Evolutionary conservation across 208 protist genomes (phyloP).

Genomic region (Leishmania tropica): DNA sequence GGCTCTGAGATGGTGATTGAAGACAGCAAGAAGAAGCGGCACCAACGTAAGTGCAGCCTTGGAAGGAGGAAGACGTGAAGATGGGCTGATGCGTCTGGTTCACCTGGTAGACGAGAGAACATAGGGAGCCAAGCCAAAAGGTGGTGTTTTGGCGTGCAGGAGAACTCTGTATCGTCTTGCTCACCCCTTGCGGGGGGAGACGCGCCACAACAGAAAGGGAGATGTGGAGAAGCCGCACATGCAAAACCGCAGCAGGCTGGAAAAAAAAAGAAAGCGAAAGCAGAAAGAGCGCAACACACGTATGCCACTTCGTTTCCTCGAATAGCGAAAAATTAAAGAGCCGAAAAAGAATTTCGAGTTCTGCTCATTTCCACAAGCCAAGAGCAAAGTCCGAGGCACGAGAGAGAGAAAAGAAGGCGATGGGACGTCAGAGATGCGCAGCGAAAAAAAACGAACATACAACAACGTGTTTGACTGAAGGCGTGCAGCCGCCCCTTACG

Average conservation of each 20-base stretch:
- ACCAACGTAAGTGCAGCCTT: not conserved
- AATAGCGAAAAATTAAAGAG: not conserved
- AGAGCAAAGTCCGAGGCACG: not conserved
- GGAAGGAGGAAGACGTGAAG: not conserved
- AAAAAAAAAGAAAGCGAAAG: not conserved
- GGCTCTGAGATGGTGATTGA: no score
- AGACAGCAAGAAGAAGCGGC: not conserved
- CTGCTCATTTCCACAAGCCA: not conserved
- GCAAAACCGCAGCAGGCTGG: not conserved
- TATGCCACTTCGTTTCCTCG: not conserved
- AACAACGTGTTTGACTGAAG: not conserved
- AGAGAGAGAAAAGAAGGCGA: not conserved
- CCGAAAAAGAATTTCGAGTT: not conserved
- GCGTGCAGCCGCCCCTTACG: not conserved
- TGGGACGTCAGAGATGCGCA: not conserved
- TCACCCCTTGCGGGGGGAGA: not conserved
- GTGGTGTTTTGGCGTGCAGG: not conserved
- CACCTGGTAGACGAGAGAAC: not conserved
- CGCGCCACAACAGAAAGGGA: not conserved
- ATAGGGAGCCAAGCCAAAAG: not conserved
- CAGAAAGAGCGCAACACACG: not conserved
- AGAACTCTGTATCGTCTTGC: not conserved
- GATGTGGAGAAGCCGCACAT: not conserved
- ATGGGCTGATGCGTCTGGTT: not conserved
- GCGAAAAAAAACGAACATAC: not conserved